Percentiles rank a stretch among this genome's conserved stretches.
Evolutionary conservation across 192 early-diverging fungal species (phyloP).

Genomic region (Coemansia sp.): DNA sequence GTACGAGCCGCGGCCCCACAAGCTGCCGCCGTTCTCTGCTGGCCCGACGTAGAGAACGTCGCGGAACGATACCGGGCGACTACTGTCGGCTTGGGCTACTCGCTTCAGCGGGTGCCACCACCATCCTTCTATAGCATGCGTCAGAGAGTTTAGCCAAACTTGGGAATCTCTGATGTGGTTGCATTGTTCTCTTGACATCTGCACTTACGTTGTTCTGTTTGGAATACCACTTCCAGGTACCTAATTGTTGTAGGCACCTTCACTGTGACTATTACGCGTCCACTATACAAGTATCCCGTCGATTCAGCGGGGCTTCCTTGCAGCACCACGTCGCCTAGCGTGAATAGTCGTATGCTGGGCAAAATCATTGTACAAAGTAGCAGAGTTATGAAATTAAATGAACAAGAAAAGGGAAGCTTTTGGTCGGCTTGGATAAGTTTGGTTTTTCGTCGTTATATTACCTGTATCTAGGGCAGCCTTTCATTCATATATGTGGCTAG

Average conservation of each 20-base stretch:
- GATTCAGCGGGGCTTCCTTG: conserved; percentile 37
- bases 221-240: conserved; percentile 29
- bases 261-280: conserved; percentile 42
- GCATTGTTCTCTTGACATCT: not conserved
- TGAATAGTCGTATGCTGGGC: conserved; percentile 41
- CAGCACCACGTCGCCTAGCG: conserved; percentile 38
- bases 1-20: conserved; percentile 32
- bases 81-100: not conserved
- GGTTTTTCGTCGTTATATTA: not conserved
- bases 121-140: conserved; percentile 13
- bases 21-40: not conserved
- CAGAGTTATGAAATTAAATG: not conserved
- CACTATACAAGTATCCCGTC: conserved; percentile 31
- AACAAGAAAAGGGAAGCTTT: conserved; percentile 2
- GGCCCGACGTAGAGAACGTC: conserved; percentile 9
- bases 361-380: conserved; percentile 24
- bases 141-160: not conserved
- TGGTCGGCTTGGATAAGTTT: not conserved
- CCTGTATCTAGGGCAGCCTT: conserved; percentile 6
- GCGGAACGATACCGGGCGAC: not conserved
- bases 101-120: conserved; percentile 30
- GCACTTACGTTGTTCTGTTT: conserved; percentile 29
- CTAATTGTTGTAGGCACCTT: conserved; percentile 23
- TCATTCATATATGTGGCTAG: not conserved
- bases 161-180: not conserved